A percentile compares a stretch with the other conserved stretches of the same genome.
These are phyloP conservation scores for Claviceps sorghi DNA, from an alignment of 2,329 filamentous ascomycete species.

Conservation along the genomic window DNA sequence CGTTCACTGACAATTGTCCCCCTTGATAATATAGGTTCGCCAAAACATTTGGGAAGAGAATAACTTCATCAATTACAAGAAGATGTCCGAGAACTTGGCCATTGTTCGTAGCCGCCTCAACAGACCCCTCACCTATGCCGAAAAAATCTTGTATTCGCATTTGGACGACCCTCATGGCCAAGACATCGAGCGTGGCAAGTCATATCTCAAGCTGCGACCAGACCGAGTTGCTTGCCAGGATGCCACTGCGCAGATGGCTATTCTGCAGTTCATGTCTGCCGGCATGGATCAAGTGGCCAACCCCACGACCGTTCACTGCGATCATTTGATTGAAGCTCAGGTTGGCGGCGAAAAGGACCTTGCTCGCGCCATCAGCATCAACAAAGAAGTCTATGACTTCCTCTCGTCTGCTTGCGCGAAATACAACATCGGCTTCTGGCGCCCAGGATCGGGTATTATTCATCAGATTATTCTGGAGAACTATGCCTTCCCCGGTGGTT, in stretches of 20 bases:
- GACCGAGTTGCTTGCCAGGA: conserved; percentile 99
- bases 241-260: conserved; percentile 98
- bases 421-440: conserved; percentile 99
- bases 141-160: conserved; percentile 99
- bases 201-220: conserved; percentile 91
- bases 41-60: conserved; percentile 94
- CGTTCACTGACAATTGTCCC: neutral
- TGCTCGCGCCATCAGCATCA: conserved; percentile 76
- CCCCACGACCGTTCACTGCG: conserved; percentile 91
- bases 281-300: conserved; percentile 93
- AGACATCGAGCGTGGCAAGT: conserved; percentile 89
- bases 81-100: conserved; percentile 94
- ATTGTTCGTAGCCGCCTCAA: conserved; percentile 83
- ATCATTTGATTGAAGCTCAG: conserved; percentile 98
- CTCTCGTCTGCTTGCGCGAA: conserved; percentile 85
- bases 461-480: conserved; percentile 98
- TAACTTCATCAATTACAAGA: conserved; percentile 99
- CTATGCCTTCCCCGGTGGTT: conserved; percentile 96
- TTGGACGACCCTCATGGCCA: conserved; percentile 92
- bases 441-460: conserved; percentile 95
- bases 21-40: conserved; percentile 42
- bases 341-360: conserved; percentile 88
- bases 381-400: conserved; percentile 99
- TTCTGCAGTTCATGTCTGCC: conserved; percentile 98
- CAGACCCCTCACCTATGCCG: conserved; percentile 83